Evolutionary conservation across 192 early-diverging fungal species (phyloP), one percentile per base, ranked within the genome.

Genomic region (Dissophora globulifera): DNA sequence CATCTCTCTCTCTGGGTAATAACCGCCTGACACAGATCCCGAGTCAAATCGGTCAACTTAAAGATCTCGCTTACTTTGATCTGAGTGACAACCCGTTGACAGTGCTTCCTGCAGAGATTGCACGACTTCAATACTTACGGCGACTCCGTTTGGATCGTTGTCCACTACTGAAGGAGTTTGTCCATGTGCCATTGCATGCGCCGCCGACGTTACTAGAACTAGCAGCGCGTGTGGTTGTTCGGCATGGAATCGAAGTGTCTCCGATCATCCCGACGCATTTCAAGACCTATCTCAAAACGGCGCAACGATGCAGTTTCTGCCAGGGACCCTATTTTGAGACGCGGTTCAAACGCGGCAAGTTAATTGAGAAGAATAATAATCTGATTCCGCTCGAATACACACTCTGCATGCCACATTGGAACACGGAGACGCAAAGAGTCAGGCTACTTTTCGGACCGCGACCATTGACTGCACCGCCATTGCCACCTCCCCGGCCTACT

Each of bases 351-450:
- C 86, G 93, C 19, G 79, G 85, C 31, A 83, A 85, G 46, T 79
- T 89, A 4, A 84, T 93, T 43, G 88, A 88, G 31, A 87, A 90
- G 47, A 70, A 69, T 6, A 78, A 81, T 10, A 42, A 60, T 4
- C 69, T 78, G 17, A 78, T 88, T 30, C 83, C 89, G 0, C 65
- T 91, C n/a, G 91, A 93, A 69, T 92, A 93, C 67, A 59, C 79
- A 11, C 80, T 94, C 19, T 94, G 93, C 59, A 56, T 68, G 19
- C 83, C 90, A 6, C 93, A 94, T 74, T 94, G 93, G 91, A 82
- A 83, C 29, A 85, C 80, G 7, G 89, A 93, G 22, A 46, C 67
- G 32, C 90, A 93, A 54, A 84, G 93, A 11, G 67, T 90, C 22
- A 61, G 75, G 17, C 57, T 81, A n/a, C 27, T 94, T 42, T 94